phyloP scores from a whole-genome alignment of 179 eudicot genomes.

The Beta macrorhiza region DNA sequence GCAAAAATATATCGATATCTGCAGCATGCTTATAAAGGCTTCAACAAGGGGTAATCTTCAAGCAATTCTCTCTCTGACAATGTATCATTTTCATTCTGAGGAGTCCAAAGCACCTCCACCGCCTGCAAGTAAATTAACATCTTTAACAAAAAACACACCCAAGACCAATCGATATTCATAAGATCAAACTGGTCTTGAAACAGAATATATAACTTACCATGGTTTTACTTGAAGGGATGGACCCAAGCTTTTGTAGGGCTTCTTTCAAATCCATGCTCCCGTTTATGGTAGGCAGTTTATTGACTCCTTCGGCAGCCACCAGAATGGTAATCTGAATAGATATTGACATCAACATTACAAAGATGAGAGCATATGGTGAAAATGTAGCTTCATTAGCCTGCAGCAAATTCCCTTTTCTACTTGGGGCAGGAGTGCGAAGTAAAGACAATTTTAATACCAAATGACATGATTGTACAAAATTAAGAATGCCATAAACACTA shows the following conservation, averaged over 20 bases:
- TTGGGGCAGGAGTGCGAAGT: not conserved
- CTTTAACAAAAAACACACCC: not conserved
- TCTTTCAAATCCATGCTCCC: constrained; percentile 69
- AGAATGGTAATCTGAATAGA: constrained; percentile 63
- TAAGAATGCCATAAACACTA: not conserved
- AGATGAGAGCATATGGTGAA: not conserved
- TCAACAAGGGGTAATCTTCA: constrained; percentile 71
- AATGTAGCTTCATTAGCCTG: not conserved
- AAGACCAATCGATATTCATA: not conserved
- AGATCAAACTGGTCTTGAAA: not conserved
- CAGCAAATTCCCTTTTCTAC: not conserved
- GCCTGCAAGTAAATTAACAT: constrained; percentile 45
- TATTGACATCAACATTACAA: not conserved
- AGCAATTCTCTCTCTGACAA: constrained; percentile 68
- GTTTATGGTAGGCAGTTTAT: constrained; percentile 71
- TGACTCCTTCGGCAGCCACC: constrained; percentile 87
- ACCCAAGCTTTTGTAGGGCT: constrained; percentile 74
- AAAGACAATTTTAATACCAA: not conserved
- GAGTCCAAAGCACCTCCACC: constrained; percentile 91
- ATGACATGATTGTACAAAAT: not conserved
- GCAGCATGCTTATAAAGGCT: constrained; percentile 48
- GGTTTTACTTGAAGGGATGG: constrained; percentile 68
- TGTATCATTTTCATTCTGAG: constrained; percentile 73
- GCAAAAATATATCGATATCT: not conserved
- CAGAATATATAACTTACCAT: constrained; percentile 40